Evolutionary conservation across 495 filamentous ascomycete genomes (phyloP).

Genomic region (Pseudotulostoma volvatum): DNA sequence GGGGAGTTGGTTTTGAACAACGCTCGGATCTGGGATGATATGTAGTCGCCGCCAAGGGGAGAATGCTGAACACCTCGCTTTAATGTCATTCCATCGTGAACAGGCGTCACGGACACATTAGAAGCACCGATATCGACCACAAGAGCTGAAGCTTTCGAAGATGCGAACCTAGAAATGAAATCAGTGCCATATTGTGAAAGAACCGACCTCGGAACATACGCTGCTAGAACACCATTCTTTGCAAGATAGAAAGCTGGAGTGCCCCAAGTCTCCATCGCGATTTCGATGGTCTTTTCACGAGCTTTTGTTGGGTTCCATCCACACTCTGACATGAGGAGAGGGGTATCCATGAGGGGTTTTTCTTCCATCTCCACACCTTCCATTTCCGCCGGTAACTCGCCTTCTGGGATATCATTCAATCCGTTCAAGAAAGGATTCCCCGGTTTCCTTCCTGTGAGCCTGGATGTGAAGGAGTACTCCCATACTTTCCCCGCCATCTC

Average conservation of each 20-base stretch:
- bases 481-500: constrained; percentile 77
- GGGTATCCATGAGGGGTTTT: constrained; percentile 72
- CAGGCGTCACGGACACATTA: constrained; percentile 74
- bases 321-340: constrained; percentile 84
- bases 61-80: constrained; percentile 75
- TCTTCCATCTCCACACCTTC: constrained; percentile 51
- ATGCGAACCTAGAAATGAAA: constrained; percentile 45
- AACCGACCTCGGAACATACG: constrained; percentile 28
- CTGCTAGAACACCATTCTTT: constrained; percentile 45
- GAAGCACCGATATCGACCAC: constrained; percentile 88
- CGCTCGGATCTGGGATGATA: constrained; percentile 71
- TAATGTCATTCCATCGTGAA: constrained; percentile 87
- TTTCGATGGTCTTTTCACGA: constrained; percentile 80
- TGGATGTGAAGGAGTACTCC: constrained; percentile 73
- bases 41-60: constrained; percentile 71
- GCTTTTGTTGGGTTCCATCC: constrained; percentile 80
- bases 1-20: constrained; percentile 55
- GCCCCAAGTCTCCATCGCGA: constrained; percentile 91
- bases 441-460: constrained; percentile 49
- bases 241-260: constrained; percentile 85
- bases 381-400: constrained; percentile 47
- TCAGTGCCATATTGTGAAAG: not conserved
- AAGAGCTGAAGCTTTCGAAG: constrained; percentile 80
- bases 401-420: constrained; percentile 46
- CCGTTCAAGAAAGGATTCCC: constrained; percentile 54